A percentile compares a stretch with the other conserved stretches of the same genome.
Evolutionary conservation across 352 stramenopile species (phyloP).

Genomic region (Globisporangium echinulatum): DNA sequence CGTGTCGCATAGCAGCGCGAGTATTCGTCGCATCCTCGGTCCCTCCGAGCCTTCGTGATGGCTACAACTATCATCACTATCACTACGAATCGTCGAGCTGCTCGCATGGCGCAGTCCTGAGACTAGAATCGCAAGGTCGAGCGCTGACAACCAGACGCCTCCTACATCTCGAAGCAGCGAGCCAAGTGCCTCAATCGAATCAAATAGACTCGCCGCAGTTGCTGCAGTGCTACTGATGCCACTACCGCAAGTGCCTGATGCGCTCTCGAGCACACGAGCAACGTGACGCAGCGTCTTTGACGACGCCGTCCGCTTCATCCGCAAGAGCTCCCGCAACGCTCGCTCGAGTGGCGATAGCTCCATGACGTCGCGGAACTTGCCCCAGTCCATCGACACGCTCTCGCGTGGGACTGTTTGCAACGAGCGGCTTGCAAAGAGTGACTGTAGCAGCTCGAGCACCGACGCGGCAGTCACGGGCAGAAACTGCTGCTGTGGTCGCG

Average conservation of each 20-base stretch:
- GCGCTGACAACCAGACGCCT: background rate
- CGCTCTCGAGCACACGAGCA: too few species aligned
- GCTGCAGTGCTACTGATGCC: background rate
- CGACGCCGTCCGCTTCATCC: background rate
- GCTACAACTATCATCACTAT: too few species aligned
- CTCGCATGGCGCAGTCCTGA: slow-evolving; percentile 7
- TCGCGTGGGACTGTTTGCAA: background rate
- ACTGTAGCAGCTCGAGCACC: background rate
- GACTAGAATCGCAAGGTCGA: slow-evolving; percentile 10
- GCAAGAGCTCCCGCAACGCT: slow-evolving; percentile 7
- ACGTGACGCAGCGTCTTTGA: background rate
- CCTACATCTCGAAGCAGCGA: background rate
- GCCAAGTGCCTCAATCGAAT: slow-evolving; percentile 1
- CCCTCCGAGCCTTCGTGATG: too few species aligned
- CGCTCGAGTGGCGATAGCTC: slow-evolving; percentile 12
- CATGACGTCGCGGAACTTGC: slow-evolving; percentile 17
- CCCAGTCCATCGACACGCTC: slow-evolving; percentile 12
- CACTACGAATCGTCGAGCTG: background rate
- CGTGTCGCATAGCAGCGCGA: slow-evolving; percentile 10
- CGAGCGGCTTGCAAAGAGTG: background rate
- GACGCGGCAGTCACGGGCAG: slow-evolving; percentile 2
- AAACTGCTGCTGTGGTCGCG: background rate
- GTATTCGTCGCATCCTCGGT: background rate
- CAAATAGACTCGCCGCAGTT: background rate
- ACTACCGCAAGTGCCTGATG: too few species aligned